A percentile compares a stretch with the other conserved stretches of the same genome.
Conservation (phyloP, 176 grass and related monocot genomes). For the Themeda triandra region DNA sequence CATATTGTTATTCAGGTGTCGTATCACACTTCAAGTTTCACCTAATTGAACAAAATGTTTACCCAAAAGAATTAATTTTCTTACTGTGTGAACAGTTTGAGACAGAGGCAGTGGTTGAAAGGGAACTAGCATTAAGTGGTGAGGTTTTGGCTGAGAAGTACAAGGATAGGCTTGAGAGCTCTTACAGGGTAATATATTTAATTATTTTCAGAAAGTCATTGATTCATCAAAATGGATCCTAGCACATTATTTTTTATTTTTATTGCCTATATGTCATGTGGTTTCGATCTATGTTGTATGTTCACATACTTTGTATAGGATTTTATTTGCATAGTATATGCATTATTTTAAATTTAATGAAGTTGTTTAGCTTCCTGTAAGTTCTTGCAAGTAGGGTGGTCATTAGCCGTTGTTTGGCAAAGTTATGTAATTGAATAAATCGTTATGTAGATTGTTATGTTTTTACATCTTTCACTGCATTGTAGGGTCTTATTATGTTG, state of each 20-base stretch:
- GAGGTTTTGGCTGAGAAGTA: conserved; percentile 80
- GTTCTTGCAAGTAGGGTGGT: not conserved
- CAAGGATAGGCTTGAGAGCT: conserved; percentile 67
- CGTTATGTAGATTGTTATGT: not conserved
- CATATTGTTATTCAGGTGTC: conserved; percentile 99
- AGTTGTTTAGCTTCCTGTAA: not conserved
- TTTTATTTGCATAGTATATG: not conserved
- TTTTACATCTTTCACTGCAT: not conserved
- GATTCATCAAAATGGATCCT: not conserved
- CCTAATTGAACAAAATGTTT: conserved; percentile 4
- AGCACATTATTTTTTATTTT: not conserved
- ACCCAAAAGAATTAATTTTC: conserved; percentile 15
- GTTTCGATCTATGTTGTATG: not conserved
- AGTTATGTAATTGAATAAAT: not conserved
- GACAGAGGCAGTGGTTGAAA: conserved; percentile 66
- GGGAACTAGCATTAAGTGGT: conserved; percentile 54
- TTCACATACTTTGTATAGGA: not conserved
- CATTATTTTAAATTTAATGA: not conserved
- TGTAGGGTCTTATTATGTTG: not conserved
- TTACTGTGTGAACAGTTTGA: conserved; percentile 58
- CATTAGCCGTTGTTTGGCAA: not conserved
- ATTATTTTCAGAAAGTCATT: not conserved
- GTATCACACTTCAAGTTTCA: conserved; percentile 15
- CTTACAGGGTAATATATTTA: conserved; percentile 71
- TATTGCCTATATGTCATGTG: not conserved